Conservation (phyloP, 768 basidiomycete genomes). For the Pisolithus tinctorius region DNA sequence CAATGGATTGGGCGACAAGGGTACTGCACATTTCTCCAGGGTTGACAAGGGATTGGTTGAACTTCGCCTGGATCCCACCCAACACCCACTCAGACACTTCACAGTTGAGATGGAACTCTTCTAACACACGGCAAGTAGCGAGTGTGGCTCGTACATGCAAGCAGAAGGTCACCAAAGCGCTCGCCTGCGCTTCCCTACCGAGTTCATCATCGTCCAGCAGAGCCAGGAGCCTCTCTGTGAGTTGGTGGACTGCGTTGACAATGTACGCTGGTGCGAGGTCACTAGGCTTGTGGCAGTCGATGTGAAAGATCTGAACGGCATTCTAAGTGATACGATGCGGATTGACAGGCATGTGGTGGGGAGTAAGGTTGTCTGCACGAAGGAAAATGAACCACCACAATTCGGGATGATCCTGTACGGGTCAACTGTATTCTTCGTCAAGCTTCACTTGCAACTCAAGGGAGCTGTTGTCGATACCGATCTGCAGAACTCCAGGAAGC, state of each 20-base stretch:
- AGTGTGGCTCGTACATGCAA: conserved; percentile 91
- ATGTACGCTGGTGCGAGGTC: conserved; percentile 88
- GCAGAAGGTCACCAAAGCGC: conserved; percentile 86
- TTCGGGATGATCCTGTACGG: conserved; percentile 65
- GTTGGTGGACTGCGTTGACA: conserved; percentile 66
- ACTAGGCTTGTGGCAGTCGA: conserved; percentile 87
- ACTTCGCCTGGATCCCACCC: conserved; percentile 91
- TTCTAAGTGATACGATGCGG: conserved; percentile 94
- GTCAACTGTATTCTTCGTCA: conserved; percentile 67
- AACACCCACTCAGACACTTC: conserved; percentile 99
- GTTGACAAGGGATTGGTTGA: conserved; percentile 87
- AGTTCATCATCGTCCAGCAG: conserved; percentile 82
- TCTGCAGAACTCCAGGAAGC: conserved; percentile 70
- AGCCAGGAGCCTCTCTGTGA: conserved; percentile 73
- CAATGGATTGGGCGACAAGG: conserved; percentile 95
- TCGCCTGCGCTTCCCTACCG: conserved; percentile 72
- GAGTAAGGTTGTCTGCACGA: conserved; percentile 58
- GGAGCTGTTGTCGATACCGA: conserved; percentile 81
- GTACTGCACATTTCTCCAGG: conserved; percentile 99
- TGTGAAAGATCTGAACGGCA: conserved; percentile 93
- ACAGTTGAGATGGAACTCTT: conserved; percentile 78
- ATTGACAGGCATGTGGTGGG: conserved; percentile 92
- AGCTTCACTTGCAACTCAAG: conserved; percentile 76
- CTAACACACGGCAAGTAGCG: conserved; percentile 79
- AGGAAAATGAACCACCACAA: conserved; percentile 85